phyloP scores from a whole-genome alignment of 1,284 basidiomycete species.

The Afroboletus lepidellus region DNA sequence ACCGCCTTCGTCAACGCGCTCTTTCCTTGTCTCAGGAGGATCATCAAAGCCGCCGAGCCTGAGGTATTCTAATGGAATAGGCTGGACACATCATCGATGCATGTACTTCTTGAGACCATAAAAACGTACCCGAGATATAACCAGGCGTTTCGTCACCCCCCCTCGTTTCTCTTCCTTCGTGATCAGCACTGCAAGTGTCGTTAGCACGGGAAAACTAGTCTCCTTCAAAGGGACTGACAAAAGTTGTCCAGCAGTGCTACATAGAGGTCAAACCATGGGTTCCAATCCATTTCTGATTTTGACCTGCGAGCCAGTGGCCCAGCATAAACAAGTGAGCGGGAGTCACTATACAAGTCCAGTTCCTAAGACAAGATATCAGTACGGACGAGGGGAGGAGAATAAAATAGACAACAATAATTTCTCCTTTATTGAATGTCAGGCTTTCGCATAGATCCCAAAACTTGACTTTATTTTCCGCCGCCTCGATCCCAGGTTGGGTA shows the following conservation, averaged over 20 bases:
- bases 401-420: slow-evolving; percentile 62
- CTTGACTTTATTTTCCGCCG: slow-evolving; percentile 80
- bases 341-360: slow-evolving; percentile 74
- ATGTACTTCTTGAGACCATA: neutral
- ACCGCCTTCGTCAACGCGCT: slow-evolving; percentile 54
- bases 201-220: slow-evolving; percentile 6
- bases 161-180: slow-evolving; percentile 58
- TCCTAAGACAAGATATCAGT: slow-evolving; percentile 47
- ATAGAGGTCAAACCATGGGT: slow-evolving; percentile 63
- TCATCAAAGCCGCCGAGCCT: slow-evolving; percentile 61
- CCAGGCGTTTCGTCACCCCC: slow-evolving; percentile 46
- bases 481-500: slow-evolving; percentile 81
- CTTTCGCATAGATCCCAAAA: slow-evolving; percentile 77
- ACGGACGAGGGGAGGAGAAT: neutral
- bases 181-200: slow-evolving; percentile 50
- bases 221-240: slow-evolving; percentile 42
- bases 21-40: slow-evolving; percentile 58
- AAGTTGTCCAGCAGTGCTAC: slow-evolving; percentile 77
- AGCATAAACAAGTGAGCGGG: slow-evolving; percentile 64
- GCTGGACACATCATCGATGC: slow-evolving; percentile 42
- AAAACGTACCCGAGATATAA: slow-evolving; percentile 61
- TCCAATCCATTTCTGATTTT: slow-evolving; percentile 57
- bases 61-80: slow-evolving; percentile 75
- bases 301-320: slow-evolving; percentile 55
- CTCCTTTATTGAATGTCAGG: slow-evolving; percentile 68